Evolutionary conservation across 352 stramenopile genomes (phyloP), one percentile per base, ranked within the genome.

Genomic region (Plasmopara muralis): DNA sequence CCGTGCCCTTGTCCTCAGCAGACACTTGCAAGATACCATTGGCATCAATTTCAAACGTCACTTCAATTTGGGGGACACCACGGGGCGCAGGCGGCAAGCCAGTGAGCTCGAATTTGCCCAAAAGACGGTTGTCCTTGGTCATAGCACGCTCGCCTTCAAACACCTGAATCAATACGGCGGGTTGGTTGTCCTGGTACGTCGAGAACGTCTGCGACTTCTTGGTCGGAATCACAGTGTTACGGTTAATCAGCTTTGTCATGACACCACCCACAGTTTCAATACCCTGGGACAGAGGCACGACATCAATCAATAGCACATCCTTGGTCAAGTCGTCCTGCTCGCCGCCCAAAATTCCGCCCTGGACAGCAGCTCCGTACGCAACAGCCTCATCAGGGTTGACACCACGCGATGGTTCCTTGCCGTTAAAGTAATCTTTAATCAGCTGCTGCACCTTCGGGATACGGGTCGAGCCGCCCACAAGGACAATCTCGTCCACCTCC

Each of bases 151-250:
- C 97, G 63, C 97, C 97, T 77, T 99, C 96, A 62, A 96, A 99
- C 30, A 99, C 96, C 62, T 88, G 76, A 66, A 89, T 89, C 44
- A 83, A 53, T 59, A 92, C 74, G 47, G 70, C 74, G 16, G 86
- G 94, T 77, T 99, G 96, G 82, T 99, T 98, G 79, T 99, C 97
- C 64, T 97, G 82, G 79, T 98, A 97, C 13, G 97, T 99, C 48
- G 93, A 98, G 79, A 99, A 99, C 34, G 86, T 97, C 85, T 98
- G 94, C 52, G 87, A 95, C 81, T 98, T 99, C 85, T 99, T 98
- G 55, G 93, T 98, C 13, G 96, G 96, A 60, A 99, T 98, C 40
- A 95, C 93, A 25, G 94, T 98, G 78, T 98, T 98, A 60, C 95
- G 81, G 74, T 97, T 97, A 72, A 99, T 99, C 4, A 99, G 77